Evolutionary conservation across 768 basidiomycete genomes (phyloP).

Genomic region (Tylopilus intermedius): DNA sequence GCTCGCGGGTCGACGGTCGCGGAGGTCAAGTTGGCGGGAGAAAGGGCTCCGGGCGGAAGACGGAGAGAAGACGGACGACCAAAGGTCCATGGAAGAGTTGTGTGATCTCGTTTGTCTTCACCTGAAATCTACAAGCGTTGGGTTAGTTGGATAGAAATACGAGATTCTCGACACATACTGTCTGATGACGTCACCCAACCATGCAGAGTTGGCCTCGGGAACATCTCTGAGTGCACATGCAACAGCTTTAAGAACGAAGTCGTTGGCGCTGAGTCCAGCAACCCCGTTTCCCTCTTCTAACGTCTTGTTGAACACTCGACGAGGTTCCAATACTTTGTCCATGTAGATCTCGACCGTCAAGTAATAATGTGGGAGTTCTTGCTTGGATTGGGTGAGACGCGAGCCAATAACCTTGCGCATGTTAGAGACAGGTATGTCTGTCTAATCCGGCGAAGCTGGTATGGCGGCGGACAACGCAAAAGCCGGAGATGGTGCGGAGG

Average conservation of each 20-base stretch:
- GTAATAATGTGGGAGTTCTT: constrained; percentile 96
- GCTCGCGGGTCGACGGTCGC: no score
- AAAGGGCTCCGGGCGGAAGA: no score
- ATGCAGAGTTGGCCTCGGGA: constrained; percentile 96
- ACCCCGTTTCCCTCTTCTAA: constrained; percentile 82
- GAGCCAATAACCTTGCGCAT: constrained; percentile 93
- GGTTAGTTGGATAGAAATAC: neutral
- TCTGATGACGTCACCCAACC: constrained; percentile 93
- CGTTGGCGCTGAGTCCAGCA: constrained; percentile 94
- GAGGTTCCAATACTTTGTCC: constrained; percentile 91
- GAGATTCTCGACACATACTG: constrained; percentile 52
- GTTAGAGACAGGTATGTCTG: constrained; percentile 84
- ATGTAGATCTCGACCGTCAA: constrained; percentile 92
- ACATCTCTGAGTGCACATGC: constrained; percentile 89
- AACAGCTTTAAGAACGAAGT: constrained; percentile 95
- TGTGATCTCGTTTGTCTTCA: no score
- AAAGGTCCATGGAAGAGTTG: no score
- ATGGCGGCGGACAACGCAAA: constrained; percentile 41
- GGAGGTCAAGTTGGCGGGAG: no score
- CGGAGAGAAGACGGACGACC: no score
- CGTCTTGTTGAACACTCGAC: constrained; percentile 93
- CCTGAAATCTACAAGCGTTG: constrained; percentile 40
- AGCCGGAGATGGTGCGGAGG: constrained; percentile 40
- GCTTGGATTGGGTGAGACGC: constrained; percentile 89
- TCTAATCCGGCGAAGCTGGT: constrained; percentile 66